phyloP scores from a whole-genome alignment of 805 yeast species.

The Starmerella roubikii region DNA sequence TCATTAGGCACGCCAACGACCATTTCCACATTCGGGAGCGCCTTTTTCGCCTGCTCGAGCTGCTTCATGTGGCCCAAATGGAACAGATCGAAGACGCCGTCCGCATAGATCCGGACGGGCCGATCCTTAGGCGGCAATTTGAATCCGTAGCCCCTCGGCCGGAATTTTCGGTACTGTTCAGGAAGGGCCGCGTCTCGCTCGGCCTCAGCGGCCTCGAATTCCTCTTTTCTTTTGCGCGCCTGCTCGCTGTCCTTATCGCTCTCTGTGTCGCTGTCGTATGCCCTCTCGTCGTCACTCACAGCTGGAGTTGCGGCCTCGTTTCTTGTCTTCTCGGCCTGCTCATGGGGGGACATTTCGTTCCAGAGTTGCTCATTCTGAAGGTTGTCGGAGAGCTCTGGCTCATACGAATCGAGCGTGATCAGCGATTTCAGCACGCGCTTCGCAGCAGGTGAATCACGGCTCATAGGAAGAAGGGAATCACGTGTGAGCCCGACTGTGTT shows the following conservation, averaged over 20 bases:
- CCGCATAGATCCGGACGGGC: slow-evolving; percentile 90
- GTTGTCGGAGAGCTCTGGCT: slow-evolving; percentile 17
- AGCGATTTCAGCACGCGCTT: slow-evolving; percentile 15
- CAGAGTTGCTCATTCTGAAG: slow-evolving; percentile 18
- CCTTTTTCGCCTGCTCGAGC: slow-evolving; percentile 88
- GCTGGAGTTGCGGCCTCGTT: neutral
- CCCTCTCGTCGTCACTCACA: neutral
- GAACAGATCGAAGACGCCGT: slow-evolving; percentile 93
- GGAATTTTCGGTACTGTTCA: slow-evolving; percentile 54
- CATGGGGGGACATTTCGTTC: slow-evolving; percentile 9
- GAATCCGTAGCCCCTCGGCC: slow-evolving; percentile 68
- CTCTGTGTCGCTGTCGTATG: neutral
- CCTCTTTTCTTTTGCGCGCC: slow-evolving; percentile 20
- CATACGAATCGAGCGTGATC: slow-evolving; percentile 20
- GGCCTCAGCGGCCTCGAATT: slow-evolving; percentile 36
- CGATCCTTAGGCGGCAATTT: slow-evolving; percentile 75
- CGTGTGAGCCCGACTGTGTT: neutral
- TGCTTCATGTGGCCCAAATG: slow-evolving; percentile 98
- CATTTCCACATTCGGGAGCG: slow-evolving; percentile 68
- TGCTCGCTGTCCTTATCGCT: neutral
- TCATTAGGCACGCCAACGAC: slow-evolving; percentile 91
- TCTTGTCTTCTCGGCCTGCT: neutral
- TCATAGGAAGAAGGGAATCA: too few species aligned
- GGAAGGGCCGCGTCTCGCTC: slow-evolving; percentile 53
- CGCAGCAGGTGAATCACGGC: slow-evolving; percentile 6